Base-by-base conservation (phyloP, 2,329 filamentous ascomycete species). In the Penicillium sp. region DNA sequence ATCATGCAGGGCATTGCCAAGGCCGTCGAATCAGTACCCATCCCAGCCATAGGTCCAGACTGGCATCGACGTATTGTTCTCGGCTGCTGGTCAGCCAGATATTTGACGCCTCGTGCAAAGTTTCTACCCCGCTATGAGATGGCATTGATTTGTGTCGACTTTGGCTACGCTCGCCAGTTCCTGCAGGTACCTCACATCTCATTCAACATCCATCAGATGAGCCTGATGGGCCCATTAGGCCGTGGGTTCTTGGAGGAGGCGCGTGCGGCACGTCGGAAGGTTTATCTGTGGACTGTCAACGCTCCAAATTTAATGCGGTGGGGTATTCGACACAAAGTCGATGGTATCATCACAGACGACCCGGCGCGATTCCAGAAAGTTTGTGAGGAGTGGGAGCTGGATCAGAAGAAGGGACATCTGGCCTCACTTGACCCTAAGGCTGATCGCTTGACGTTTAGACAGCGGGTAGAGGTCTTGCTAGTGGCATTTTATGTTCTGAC, bases 211-310 rank as follows among this genome's bases (percentile, higher is more conserved):
- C 76, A 90, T 47, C 86, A 90, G 59, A 80, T 82, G 55, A 77
- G 85, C 21, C 81, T 96, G 50, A 82, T 91, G 56, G 86, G 88
- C 1, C 86, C 86, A 0, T 77, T 85, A 35, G 92, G 92, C 8
- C 70, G 73, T 10, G 75, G 78, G 11, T 95, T 97, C 76, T 74
- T 92, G 16, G 78, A 79, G 13, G 82, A 87, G 53, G 84, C 85
- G 26, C 81, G 82, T 58, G 71, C 76, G 48, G 77, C 79, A 1
- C 76, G 80, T 16, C 82, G 89, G 22, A 82, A 83, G 4, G 78
- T 97, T 5, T 87, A 89, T 66, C 83, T 86, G 0, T 98, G 93
- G 93, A 97, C 93, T 0, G 90, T 96, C 50, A 96, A 98, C 70
- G 83, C 89, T 14, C 83, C 85, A 60, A 79, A 81, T 49, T 84